Percentiles rank a stretch among this genome's conserved stretches.
These are phyloP conservation scores for Pestalotiopsis sp. DNA, from an alignment of 2,329 filamentous ascomycete genomes.

Conservation along the genomic window DNA sequence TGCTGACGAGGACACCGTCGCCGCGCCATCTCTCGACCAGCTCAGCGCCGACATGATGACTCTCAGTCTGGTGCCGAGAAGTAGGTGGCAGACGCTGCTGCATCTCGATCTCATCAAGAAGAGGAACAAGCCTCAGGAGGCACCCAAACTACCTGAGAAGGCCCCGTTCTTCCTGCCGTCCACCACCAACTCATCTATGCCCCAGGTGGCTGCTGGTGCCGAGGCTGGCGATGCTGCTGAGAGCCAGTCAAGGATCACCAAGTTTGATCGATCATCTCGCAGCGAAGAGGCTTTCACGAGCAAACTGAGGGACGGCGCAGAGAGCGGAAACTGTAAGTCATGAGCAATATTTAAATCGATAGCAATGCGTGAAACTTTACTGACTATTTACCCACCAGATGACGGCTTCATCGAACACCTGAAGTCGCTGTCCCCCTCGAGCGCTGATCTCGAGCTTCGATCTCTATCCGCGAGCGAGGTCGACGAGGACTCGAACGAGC, in stretches of 20 bases:
- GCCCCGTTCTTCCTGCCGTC: conserved; percentile 94
- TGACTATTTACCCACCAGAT: conserved; percentile 42
- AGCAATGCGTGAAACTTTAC: neutral
- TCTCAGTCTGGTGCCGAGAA: conserved; percentile 85
- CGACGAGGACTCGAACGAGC: conserved; percentile 64
- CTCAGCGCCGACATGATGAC: conserved; percentile 83
- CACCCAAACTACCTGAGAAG: conserved; percentile 89
- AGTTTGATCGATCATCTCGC: conserved; percentile 55
- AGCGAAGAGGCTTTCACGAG: conserved; percentile 61
- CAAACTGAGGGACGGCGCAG: conserved; percentile 56
- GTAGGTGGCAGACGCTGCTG: conserved; percentile 90
- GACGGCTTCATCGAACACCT: conserved; percentile 75
- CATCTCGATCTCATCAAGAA: conserved; percentile 91
- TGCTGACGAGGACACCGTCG: conserved; percentile 56
- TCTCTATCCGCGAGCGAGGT: conserved; percentile 62
- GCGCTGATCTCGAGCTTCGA: conserved; percentile 87
- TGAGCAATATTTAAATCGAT: neutral
- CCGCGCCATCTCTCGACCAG: conserved; percentile 69
- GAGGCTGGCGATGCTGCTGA: conserved; percentile 28
- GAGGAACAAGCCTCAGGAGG: conserved; percentile 91
- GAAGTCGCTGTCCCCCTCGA: conserved; percentile 79
- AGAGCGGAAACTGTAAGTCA: conserved; percentile 63
- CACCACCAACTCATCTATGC: conserved; percentile 40
- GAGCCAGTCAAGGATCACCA: conserved; percentile 66
- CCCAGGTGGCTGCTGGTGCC: conserved; percentile 25